Evolutionary conservation across 2,329 filamentous ascomycete species (phyloP), one percentile per base, ranked within the genome.

Genomic region (Thermoascus crustaceus): DNA sequence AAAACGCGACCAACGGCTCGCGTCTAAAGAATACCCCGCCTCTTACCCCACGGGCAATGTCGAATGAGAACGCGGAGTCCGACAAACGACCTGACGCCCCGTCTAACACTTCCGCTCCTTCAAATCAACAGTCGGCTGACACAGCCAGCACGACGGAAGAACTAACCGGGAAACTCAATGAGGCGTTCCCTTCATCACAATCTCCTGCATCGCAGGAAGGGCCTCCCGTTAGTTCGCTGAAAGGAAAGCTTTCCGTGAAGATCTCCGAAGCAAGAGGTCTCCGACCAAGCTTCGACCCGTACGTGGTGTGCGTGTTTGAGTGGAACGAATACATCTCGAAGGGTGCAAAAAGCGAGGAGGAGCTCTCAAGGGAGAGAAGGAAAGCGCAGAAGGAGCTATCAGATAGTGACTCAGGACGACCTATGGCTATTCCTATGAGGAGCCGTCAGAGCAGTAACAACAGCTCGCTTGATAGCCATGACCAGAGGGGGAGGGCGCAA

Each of bases 401-500:
- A 43, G 82, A 80, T 39, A 91, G 85, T 55, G 86, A 94, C 49
- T 82, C 81, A 19, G 85, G 87, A 18, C 76, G 82, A 34, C 76
- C 87, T 10, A 89, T 95, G 80, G 85, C 87, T 20, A 96, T 98
- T 46, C 91, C 91, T 2, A 95, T 96, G 86, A 81, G 82, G 52
- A 96, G 88, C 60, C 80, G 91, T 37, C 91, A 96, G 58, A 96
- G 89, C 65, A 96, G 89, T 66, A 88, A 89, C 64, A 94, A 88
- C 37, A 94, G 89, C 53, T 70, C 82, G 45, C 73, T 75, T 22
- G 85, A 94, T 50, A 70, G 67, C 42, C 68, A 71, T 42, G 72
- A 76, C 41, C 66, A 71, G 47, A 68, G 69, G 45, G 63, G 63
- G 23, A 79, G 78, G 47, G 75, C 78, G 35, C 71, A 76, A 37